These are phyloP conservation scores for Irpex sp. DNA, from an alignment of 1,284 basidiomycete genomes.

Conservation along the genomic window DNA sequence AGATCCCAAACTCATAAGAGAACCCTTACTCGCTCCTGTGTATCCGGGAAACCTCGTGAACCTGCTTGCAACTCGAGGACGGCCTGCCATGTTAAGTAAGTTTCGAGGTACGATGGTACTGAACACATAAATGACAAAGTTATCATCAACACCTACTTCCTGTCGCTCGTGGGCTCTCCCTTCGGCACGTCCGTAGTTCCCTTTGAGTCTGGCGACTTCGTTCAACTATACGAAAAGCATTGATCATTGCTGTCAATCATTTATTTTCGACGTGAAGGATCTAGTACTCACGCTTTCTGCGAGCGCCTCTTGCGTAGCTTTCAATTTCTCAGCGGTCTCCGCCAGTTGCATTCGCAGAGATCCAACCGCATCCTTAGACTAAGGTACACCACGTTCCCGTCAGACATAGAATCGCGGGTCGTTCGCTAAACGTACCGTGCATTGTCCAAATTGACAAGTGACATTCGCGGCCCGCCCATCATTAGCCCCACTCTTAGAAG, in stretches of 20 bases:
- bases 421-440: background rate
- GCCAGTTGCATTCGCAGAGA: background rate
- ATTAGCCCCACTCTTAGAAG: too few species aligned
- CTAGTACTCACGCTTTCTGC: background rate
- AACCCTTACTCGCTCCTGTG: too few species aligned
- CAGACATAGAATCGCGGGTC: background rate
- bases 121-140: background rate
- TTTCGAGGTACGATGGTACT: background rate
- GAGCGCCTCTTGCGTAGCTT: background rate
- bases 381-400: background rate
- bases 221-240: background rate
- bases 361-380: background rate
- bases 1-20: too few species aligned
- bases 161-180: background rate
- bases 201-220: background rate
- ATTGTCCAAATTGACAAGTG: background rate
- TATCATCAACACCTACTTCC: background rate
- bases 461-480: background rate
- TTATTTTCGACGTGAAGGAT: background rate
- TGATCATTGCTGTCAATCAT: background rate
- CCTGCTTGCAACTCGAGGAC: background rate
- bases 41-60: too few species aligned
- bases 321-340: background rate
- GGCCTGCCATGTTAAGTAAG: background rate
- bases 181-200: background rate